Evolutionary conservation across 306 rosid species (phyloP).

Genomic region (Sindora glabra): DNA sequence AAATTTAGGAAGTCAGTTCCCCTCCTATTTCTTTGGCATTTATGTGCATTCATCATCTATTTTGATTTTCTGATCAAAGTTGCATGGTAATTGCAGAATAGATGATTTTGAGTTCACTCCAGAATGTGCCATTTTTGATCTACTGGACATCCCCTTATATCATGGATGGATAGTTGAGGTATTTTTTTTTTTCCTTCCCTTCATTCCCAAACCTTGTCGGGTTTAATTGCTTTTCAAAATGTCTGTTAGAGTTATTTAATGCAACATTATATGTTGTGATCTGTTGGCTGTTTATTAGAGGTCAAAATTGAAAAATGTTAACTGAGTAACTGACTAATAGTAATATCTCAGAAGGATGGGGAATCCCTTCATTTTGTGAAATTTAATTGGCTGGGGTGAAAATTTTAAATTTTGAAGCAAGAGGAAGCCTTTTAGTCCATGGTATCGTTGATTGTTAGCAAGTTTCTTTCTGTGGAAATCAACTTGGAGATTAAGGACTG

Average conservation of each 20-base stretch:
- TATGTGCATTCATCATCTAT: constrained; percentile 12
- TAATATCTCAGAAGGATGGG: neutral
- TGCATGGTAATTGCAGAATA: constrained; percentile 52
- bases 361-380: neutral
- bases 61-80: constrained; percentile 18
- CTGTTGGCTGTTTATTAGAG: neutral
- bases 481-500: neutral
- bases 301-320: neutral
- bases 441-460: neutral
- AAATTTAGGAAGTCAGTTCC: constrained; percentile 68
- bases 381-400: neutral
- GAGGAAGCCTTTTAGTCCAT: neutral
- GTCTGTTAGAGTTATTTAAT: neutral
- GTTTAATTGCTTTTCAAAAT: neutral
- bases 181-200: constrained; percentile 16
- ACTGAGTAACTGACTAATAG: neutral
- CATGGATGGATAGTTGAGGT: constrained; percentile 99
- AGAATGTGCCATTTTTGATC: constrained; percentile 97
- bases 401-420: neutral
- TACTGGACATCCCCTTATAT: constrained; percentile 89
- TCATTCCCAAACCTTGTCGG: neutral
- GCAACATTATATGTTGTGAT: neutral
- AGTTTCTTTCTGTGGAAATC: neutral
- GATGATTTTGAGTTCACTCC: constrained; percentile 91
- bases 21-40: neutral